Evolutionary conservation across 257 asterid species (phyloP).

Genomic region (Thymus mandschuricus): DNA sequence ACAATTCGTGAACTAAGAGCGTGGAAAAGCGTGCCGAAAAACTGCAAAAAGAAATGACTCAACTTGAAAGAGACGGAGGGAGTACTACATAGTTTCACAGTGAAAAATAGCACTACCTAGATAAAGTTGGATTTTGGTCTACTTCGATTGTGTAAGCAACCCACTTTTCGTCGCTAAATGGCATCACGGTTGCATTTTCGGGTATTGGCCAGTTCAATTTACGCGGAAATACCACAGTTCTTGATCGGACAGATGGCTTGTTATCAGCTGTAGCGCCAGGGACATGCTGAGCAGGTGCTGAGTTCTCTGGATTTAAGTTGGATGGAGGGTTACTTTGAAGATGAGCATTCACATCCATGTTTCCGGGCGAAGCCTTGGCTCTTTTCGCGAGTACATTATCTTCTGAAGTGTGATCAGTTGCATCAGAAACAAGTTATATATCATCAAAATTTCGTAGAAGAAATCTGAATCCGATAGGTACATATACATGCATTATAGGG

Average conservation of each 20-base stretch:
- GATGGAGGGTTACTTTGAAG: slow-evolving; percentile 29
- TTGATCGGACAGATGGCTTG: slow-evolving; percentile 10
- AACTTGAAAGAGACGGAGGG: too few relatives aligned
- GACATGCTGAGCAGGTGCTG: slow-evolving; percentile 20
- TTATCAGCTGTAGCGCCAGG: slow-evolving; percentile 27
- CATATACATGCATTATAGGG: background rate
- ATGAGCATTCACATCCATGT: slow-evolving; percentile 26
- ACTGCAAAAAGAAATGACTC: too few relatives aligned
- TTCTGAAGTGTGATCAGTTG: slow-evolving; percentile 34
- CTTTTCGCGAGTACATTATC: slow-evolving; percentile 38
- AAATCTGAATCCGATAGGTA: background rate
- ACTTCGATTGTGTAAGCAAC: slow-evolving; percentile 42
- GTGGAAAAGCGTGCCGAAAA: too few relatives aligned
- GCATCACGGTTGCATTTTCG: slow-evolving; percentile 39
- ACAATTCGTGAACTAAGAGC: too few relatives aligned
- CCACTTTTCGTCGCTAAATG: slow-evolving; percentile 53
- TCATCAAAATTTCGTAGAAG: slow-evolving; percentile 1
- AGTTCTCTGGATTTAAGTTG: slow-evolving; percentile 19
- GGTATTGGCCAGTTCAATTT: slow-evolving; percentile 40
- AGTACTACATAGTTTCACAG: background rate
- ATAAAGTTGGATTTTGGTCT: slow-evolving; percentile 27
- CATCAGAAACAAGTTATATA: slow-evolving; percentile 10
- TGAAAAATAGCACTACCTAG: background rate
- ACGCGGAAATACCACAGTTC: slow-evolving; percentile 48
- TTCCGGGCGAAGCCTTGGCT: slow-evolving; percentile 37